Base-by-base conservation (phyloP, 371 early-diverging fungal genomes). In the Apophysomyces ossiformis region DNA sequence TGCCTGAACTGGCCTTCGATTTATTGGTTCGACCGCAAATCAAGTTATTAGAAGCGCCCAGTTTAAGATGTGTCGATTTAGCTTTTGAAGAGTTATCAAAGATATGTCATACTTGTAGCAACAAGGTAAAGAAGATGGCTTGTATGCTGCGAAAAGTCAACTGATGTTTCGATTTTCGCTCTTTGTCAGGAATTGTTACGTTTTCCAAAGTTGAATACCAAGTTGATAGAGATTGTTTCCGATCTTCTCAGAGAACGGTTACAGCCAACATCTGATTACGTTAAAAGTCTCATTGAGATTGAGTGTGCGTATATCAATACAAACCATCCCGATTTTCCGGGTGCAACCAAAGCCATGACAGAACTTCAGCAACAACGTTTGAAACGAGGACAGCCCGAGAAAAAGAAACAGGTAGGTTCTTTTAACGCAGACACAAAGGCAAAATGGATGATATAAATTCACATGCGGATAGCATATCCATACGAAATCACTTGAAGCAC, bases 231-330 rank as follows among this genome's bases (percentile, higher is more conserved):
- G 68, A 91, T 92, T 9, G 89, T 94, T 18, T 89, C 92, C 32
- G 89, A 91, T 57, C 76, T 96, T 46, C 75, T 97, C 66, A 89
- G 92, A 54, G 95, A 95, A 79, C 84, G 93, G 60, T 74, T 92
- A 6, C 84, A 85, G 5, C 90, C 93, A 32, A 92, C 96, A 0
- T 84, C 90, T 0, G 76, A 79, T 13, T 93, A 92, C 67, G 93
- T 97, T 2, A 92, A 93, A 69, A 90, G 92, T 68, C 79, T 96
- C 81, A 90, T 97, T 68, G 77, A 91, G 60, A 96, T 96, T 74
- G 92, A 97, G 75, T 85, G 90, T 56, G 90, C 94, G 1, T 97
- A 96, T 71, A 95, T 97, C 72, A 95, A 95, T 70, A 96, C 97
- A 58, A 94, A 93, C 74, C 96, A 96, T 75, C 95, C 96, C 5